Conservation (phyloP, 176 grass and related monocot genomes). For the Triticum turgidum region DNA sequence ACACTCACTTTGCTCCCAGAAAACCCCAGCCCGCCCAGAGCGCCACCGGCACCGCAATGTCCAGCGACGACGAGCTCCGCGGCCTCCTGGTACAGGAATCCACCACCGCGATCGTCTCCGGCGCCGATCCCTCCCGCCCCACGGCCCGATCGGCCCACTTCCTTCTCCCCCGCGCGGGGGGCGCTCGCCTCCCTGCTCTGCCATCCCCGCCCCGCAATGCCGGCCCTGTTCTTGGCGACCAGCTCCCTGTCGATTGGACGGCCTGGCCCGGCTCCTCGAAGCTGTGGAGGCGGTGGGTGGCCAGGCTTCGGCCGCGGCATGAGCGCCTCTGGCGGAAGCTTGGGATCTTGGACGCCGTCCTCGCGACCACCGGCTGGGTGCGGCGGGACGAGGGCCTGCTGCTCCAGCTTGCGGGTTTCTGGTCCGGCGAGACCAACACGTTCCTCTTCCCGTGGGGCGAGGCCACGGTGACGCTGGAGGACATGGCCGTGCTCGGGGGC, state of each 20-base stretch:
- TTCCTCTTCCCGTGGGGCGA: conserved; percentile 90
- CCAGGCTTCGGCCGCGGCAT: conserved; percentile 62
- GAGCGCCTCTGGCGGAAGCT: conserved; percentile 47
- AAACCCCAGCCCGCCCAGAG: too few relatives aligned
- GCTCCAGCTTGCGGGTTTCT: conserved; percentile 56
- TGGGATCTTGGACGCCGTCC: conserved; percentile 61
- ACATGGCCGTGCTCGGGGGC: conserved; percentile 61
- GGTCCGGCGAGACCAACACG: conserved; percentile 56
- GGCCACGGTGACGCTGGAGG: conserved; percentile 71
- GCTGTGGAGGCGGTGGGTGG: conserved; percentile 70
- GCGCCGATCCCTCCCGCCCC: background rate
- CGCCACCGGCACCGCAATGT: background rate
- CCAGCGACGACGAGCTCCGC: background rate
- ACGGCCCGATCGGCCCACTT: conserved; percentile 33
- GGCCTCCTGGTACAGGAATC: background rate
- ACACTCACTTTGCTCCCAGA: too few relatives aligned
- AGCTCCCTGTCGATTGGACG: conserved; percentile 54
- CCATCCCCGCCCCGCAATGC: background rate
- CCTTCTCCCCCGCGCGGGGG: conserved; percentile 20
- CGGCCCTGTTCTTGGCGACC: background rate
- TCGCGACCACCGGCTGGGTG: conserved; percentile 54
- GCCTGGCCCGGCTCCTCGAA: conserved; percentile 56
- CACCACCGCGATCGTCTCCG: background rate
- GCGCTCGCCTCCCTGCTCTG: conserved; percentile 2
- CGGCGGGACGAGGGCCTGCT: conserved; percentile 48